phyloP scores from a whole-genome alignment of 345 rosid species.

The Ceriops zippeliana region DNA sequence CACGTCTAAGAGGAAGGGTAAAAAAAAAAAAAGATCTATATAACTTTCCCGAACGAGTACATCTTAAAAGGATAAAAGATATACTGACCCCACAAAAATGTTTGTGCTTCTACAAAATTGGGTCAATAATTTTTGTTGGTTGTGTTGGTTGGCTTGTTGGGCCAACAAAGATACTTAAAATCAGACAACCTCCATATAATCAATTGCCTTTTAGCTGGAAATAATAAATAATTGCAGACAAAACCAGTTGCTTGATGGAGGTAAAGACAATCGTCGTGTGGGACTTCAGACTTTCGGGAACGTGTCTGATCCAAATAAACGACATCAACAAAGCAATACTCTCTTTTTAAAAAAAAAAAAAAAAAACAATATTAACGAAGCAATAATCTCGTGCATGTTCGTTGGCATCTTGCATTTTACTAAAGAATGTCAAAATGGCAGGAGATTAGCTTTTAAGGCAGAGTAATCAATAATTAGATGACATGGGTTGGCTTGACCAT shows the following conservation, averaged over 20 bases:
- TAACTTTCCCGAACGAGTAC: background rate
- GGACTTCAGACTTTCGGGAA: conserved; percentile 8
- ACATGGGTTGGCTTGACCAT: conserved; percentile 10
- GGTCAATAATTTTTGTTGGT: conserved; percentile 5
- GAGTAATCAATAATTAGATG: conserved; percentile 11
- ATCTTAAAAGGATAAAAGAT: conserved; percentile 9
- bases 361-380: conserved; percentile 4
- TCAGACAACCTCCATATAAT: background rate
- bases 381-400: conserved; percentile 4
- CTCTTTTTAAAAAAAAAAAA: background rate
- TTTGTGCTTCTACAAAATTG: background rate
- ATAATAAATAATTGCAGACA: conserved; percentile 5
- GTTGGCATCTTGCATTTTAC: conserved; percentile 6
- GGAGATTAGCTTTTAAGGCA: conserved; percentile 1
- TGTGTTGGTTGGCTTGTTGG: conserved; percentile 4
- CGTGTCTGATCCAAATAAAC: conserved; percentile 23
- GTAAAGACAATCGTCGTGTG: background rate
- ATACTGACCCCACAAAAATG: conserved; percentile 8
- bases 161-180: conserved; percentile 1
- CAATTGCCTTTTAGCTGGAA: background rate
- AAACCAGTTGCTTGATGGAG: conserved; percentile 7
- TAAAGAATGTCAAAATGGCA: background rate
- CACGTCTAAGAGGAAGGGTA: conserved; percentile 16
- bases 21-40: background rate
- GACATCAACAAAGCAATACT: conserved; percentile 5